phyloP scores from a whole-genome alignment of 1,139 yeast species.

The Yamadazyma taylorii region DNA sequence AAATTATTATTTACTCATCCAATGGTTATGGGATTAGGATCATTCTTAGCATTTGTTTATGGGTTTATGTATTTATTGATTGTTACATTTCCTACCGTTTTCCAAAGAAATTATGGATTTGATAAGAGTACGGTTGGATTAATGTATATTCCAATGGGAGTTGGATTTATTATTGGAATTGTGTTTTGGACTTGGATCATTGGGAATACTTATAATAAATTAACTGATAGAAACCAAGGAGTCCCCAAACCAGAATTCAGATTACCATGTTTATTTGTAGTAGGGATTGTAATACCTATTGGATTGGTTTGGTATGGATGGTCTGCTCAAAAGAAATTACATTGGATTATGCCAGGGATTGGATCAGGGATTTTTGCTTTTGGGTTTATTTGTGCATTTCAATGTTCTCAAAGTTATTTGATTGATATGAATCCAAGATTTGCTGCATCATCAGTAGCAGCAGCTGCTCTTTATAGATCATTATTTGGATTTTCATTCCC shows the following conservation, averaged over 20 bases:
- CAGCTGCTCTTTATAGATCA: conserved; percentile 48
- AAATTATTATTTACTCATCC: conserved; percentile 44
- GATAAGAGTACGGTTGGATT: conserved; percentile 36
- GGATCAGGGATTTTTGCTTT: conserved; percentile 46
- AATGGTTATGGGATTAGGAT: conserved; percentile 46
- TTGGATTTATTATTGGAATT: conserved; percentile 43
- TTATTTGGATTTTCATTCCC: conserved; percentile 47
- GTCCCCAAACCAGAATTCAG: conserved; percentile 44
- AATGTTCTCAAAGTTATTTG: conserved; percentile 42
- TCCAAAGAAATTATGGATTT: conserved; percentile 34
- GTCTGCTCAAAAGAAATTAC: conserved; percentile 41
- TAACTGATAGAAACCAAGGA: conserved; percentile 34
- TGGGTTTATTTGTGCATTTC: conserved; percentile 47
- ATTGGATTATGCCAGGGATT: conserved; percentile 49
- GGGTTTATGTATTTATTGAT: conserved; percentile 50
- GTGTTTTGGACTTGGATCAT: conserved; percentile 38
- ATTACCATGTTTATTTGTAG: conserved; percentile 41
- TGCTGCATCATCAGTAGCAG: conserved; percentile 48
- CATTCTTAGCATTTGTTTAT: conserved; percentile 48
- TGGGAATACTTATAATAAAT: conserved; percentile 29
- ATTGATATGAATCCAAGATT: conserved; percentile 46
- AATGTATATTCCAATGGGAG: conserved; percentile 48
- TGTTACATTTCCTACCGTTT: conserved; percentile 44
- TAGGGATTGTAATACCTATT: conserved; percentile 38
- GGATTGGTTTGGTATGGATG: conserved; percentile 50